Evolutionary conservation across 129 eudicot genomes (phyloP).

Genomic region (Flaveria robusta): DNA sequence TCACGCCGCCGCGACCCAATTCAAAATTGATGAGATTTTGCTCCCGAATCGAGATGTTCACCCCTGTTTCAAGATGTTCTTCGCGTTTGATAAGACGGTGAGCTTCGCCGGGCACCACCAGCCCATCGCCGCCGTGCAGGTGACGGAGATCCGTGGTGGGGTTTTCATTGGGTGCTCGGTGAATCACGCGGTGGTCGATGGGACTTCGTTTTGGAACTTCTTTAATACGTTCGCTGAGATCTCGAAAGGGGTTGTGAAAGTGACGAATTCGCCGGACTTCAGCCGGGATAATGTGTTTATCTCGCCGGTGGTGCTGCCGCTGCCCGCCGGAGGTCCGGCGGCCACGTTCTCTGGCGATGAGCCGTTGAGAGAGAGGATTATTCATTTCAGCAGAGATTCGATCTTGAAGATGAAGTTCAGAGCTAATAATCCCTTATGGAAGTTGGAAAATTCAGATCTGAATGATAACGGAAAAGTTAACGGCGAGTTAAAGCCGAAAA

Average conservation of each 20-base stretch:
- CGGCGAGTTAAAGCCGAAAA: slow-evolving; percentile 40
- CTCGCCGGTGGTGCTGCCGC: slow-evolving; percentile 56
- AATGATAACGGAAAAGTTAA: slow-evolving; percentile 22
- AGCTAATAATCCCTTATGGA: slow-evolving; percentile 54
- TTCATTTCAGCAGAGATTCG: slow-evolving; percentile 72
- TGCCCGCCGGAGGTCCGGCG: slow-evolving; percentile 69
- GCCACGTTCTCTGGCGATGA: slow-evolving; percentile 79
- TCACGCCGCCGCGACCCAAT: slow-evolving; percentile 51
- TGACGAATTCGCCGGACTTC: slow-evolving; percentile 54
- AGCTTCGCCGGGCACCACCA: slow-evolving; percentile 77
- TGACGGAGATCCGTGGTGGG: slow-evolving; percentile 71
- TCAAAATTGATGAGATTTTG: slow-evolving; percentile 23
- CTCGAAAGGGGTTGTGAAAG: slow-evolving; percentile 40
- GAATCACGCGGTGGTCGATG: slow-evolving; percentile 83
- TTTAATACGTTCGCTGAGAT: slow-evolving; percentile 81
- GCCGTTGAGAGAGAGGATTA: slow-evolving; percentile 66
- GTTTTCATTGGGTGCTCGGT: slow-evolving; percentile 69
- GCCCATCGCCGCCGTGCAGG: slow-evolving; percentile 76
- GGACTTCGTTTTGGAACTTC: slow-evolving; percentile 88
- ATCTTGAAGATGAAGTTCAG: slow-evolving; percentile 61
- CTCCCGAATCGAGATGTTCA: slow-evolving; percentile 45
- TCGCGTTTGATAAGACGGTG: slow-evolving; percentile 66
- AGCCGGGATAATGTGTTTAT: slow-evolving; percentile 58
- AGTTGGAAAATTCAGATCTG: slow-evolving; percentile 33
- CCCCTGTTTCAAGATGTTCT: slow-evolving; percentile 49